phyloP scores from a whole-genome alignment of 805 yeast species.

The Barnettozyma sucrosica region DNA sequence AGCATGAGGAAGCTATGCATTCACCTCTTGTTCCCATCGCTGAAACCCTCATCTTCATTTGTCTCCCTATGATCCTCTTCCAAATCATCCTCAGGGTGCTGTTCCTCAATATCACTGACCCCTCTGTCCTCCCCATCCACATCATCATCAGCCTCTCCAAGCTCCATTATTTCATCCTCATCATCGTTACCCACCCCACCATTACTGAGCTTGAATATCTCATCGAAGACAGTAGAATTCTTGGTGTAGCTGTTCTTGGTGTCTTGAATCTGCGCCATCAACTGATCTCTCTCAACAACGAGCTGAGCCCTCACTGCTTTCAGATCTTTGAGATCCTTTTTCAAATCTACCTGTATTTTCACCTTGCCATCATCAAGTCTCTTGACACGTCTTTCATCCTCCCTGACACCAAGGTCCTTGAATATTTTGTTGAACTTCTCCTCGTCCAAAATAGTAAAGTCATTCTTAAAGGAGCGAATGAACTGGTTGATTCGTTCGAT shows the following conservation, averaged over 20 bases:
- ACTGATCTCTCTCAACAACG: neutral
- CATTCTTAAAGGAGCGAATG: neutral
- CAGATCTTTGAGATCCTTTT: constrained; percentile 2
- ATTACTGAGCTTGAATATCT: constrained; percentile 6
- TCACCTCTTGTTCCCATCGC: neutral
- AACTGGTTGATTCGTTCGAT: constrained; percentile 4
- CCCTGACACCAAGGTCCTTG: constrained; percentile 3
- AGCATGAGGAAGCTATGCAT: neutral
- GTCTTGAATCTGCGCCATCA: constrained; percentile 9
- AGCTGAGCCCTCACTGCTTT: constrained; percentile 1
- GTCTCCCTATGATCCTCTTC: neutral
- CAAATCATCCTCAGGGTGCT: neutral
- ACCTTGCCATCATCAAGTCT: neutral
- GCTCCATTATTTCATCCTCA: neutral
- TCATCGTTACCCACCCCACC: neutral
- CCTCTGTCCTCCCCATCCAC: constrained; percentile 20
- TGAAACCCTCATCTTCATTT: neutral
- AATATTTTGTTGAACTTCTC: constrained; percentile 5
- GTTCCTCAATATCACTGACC: neutral
- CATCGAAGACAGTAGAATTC: constrained; percentile 7
- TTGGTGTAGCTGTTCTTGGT: constrained; percentile 4
- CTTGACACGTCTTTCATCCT: neutral
- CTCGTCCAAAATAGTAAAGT: neutral
- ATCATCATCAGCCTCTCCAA: constrained; percentile 1
- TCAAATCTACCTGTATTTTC: neutral